Base-by-base conservation (phyloP, 306 rosid species). In the Fragaria iinumae region DNA sequence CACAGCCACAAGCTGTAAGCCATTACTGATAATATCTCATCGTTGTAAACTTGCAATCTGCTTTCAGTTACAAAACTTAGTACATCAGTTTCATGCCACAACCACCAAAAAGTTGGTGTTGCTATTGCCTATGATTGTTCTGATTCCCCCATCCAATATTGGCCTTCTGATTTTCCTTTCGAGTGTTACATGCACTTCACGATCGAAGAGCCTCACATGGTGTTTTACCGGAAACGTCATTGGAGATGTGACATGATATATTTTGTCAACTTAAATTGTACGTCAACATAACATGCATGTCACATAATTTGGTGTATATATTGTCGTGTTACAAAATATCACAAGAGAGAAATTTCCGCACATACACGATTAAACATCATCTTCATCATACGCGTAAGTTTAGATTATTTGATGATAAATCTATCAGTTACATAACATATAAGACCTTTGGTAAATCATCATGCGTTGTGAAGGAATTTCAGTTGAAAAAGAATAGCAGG, bases 1-100 rank as follows among this genome's bases (percentile, higher is more conserved):
- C 6, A 23, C 68, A 5, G 38, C 6, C 17, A 6, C 53, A 8
- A 48, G 68, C 82, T 76, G 80, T 65, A 72, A 59, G 6, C 75
- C 74, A 57, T 69, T 29, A 60, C 7, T 25, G 23, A 17, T 18
- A 23, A 14, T 55, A 55, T 10, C 68, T 32, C 63, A 13, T 38
- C 8, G 41, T 38, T 38, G 41, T 3, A 32, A 32, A 32, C 36
- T n/a, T 32, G 43, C 73, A 68, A 20, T 27, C 60, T 32, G 52
- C 34, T 8, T 63, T 39, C 66, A 36, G 21, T 62, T 16, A 60
- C 49, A 64, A 13, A 9, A 13, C 62, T 48, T 52, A 34, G 18
- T 27, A 12, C 3, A 63, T 70, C 10, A 13, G 29, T 59, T 69
- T 23, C 41, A 52, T 41, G 36, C 57, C 49, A 53, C 50, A 41